These are phyloP conservation scores for Beverwykella pulmonaria DNA, from an alignment of 495 filamentous ascomycete species.

Conservation along the genomic window DNA sequence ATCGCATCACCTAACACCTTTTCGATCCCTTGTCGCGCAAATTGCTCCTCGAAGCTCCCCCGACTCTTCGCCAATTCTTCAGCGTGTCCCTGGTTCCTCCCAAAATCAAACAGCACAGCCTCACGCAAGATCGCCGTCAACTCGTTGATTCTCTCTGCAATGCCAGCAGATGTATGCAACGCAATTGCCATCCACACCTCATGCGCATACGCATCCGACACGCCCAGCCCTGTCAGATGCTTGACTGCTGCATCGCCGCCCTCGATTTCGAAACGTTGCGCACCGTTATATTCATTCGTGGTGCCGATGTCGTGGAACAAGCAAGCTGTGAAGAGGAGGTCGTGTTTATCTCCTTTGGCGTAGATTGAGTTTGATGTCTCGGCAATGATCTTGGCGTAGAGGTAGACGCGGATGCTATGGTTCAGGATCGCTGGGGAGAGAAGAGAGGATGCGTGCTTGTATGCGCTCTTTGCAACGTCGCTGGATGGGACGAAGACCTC, in stretches of 20 bases:
- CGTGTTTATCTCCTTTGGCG: constrained; percentile 18
- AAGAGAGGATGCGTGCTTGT: constrained; percentile 13
- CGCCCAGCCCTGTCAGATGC: constrained; percentile 39
- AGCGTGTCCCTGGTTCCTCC: constrained; percentile 17
- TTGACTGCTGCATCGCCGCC: constrained; percentile 50
- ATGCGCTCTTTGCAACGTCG: constrained; percentile 4
- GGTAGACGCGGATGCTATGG: constrained; percentile 53
- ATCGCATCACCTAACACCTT: constrained; percentile 54
- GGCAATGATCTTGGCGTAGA: constrained; percentile 47
- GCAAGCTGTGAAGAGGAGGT: constrained; percentile 41
- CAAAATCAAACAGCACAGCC: constrained; percentile 51
- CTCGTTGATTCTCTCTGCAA: constrained; percentile 51
- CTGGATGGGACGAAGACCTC: background rate
- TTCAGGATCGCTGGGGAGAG: constrained; percentile 51
- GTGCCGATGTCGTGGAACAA: constrained; percentile 54
- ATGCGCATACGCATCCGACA: constrained; percentile 41
- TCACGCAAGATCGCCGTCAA: constrained; percentile 46
- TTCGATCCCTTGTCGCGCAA: constrained; percentile 49
- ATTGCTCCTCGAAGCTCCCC: constrained; percentile 39
- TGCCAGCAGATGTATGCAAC: constrained; percentile 50
- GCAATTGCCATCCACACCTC: constrained; percentile 54
- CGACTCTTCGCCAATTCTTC: constrained; percentile 7
- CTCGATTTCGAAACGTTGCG: constrained; percentile 54
- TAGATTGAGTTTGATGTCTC: constrained; percentile 34
- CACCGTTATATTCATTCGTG: constrained; percentile 40